These are phyloP conservation scores for Leccinum subgranulosum DNA, from an alignment of 768 basidiomycete genomes.

Conservation along the genomic window DNA sequence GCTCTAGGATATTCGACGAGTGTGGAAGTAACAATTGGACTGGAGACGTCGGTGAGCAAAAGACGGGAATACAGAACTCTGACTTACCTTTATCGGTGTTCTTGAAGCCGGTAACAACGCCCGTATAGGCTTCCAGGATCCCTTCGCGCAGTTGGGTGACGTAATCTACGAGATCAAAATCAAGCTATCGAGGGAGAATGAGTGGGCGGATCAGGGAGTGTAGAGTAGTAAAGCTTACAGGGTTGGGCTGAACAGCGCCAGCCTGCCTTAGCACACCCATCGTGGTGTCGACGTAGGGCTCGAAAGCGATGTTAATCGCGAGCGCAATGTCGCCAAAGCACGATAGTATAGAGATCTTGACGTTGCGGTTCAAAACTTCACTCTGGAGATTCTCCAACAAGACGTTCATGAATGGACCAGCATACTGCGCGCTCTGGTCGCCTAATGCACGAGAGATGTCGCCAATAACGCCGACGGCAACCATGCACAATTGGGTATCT, in stretches of 20 bases:
- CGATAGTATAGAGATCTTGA: constrained; percentile 94
- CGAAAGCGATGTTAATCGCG: constrained; percentile 82
- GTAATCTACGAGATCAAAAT: constrained; percentile 91
- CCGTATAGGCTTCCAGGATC: constrained; percentile 95
- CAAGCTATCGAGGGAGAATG: constrained; percentile 46
- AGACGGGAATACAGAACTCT: background rate
- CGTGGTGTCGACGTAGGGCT: constrained; percentile 85
- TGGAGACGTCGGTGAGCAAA: constrained; percentile 1
- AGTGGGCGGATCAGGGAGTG: background rate
- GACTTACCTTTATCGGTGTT: constrained; percentile 68
- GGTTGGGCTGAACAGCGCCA: constrained; percentile 81
- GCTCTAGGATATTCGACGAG: constrained; percentile 70
- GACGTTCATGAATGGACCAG: constrained; percentile 86
- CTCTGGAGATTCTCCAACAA: constrained; percentile 89
- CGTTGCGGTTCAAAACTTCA: constrained; percentile 85
- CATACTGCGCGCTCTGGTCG: constrained; percentile 78
- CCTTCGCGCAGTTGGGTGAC: constrained; percentile 87
- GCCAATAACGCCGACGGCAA: constrained; percentile 93
- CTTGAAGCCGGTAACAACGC: constrained; percentile 89
- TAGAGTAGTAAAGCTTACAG: constrained; percentile 46
- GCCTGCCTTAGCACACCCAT: constrained; percentile 92
- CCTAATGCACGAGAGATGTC: constrained; percentile 95
- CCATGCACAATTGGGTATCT: constrained; percentile 93
- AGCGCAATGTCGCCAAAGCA: constrained; percentile 97
- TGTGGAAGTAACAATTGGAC: constrained; percentile 55